These are phyloP conservation scores for Kalmanozyma brasiliensis DNA, from an alignment of 1,284 basidiomycete species.

Conservation along the genomic window DNA sequence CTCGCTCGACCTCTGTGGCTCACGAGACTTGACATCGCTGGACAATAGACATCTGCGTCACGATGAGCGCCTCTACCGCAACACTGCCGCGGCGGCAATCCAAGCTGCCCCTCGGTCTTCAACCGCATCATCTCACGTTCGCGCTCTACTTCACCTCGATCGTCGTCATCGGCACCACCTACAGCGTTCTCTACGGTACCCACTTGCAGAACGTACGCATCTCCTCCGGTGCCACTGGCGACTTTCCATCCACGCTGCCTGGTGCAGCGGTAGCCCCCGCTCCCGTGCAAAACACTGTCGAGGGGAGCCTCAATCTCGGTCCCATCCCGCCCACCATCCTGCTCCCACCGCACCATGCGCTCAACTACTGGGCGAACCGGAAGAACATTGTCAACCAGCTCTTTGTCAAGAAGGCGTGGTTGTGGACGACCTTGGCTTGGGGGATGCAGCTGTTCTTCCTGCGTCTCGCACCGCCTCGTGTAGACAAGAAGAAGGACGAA, in stretches of 20 bases:
- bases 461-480: constrained; percentile 16
- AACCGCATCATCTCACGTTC: constrained; percentile 46
- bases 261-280: constrained; percentile 33
- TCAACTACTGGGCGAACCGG: constrained; percentile 74
- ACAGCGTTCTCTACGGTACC: constrained; percentile 74
- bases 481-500: constrained; percentile 23
- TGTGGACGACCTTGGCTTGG: constrained; percentile 75
- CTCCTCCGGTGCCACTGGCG: constrained; percentile 63
- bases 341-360: constrained; percentile 70
- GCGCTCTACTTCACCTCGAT: constrained; percentile 67
- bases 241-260: constrained; percentile 24
- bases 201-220: constrained; percentile 48
- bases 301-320: constrained; percentile 74
- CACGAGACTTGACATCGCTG: no score
- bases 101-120: constrained; percentile 31
- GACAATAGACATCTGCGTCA: not conserved
- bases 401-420: constrained; percentile 93
- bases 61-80: constrained; percentile 14
- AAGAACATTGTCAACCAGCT: constrained; percentile 82
- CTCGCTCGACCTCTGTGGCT: not conserved
- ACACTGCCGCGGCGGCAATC: constrained; percentile 16
- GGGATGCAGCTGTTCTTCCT: constrained; percentile 33
- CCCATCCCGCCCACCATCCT: constrained; percentile 70
- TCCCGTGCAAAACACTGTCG: constrained; percentile 45
- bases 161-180: constrained; percentile 72